Evolutionary conservation across 768 basidiomycete genomes (phyloP).

Genomic region (Serendipita vermifera): DNA sequence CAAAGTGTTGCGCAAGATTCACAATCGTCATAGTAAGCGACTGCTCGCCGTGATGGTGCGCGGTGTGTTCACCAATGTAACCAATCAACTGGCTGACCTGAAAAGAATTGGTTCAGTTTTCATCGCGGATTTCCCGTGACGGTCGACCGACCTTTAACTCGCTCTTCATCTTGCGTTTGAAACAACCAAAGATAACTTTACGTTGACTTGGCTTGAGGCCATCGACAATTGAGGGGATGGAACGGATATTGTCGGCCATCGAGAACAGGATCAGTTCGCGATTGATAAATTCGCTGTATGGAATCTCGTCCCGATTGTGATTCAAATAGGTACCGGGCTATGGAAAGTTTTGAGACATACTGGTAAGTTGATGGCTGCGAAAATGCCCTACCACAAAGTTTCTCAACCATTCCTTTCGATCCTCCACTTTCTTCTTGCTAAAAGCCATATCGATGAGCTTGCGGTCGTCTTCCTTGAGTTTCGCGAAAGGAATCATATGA

Average conservation of each 20-base stretch:
- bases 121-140: too few relatives aligned
- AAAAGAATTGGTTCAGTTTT: not conserved
- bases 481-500: constrained; percentile 87
- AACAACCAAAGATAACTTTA: constrained; percentile 92
- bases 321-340: constrained; percentile 91
- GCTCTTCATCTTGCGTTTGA: constrained; percentile 83
- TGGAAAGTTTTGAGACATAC: not conserved
- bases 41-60: constrained; percentile 93
- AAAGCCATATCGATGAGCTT: constrained; percentile 93
- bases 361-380: not conserved
- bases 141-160: constrained; percentile 64
- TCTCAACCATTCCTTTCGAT: constrained; percentile 95
- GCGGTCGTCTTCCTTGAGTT: constrained; percentile 67
- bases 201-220: constrained; percentile 96
- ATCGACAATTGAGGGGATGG: constrained; percentile 87
- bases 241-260: constrained; percentile 98
- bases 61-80: constrained; percentile 85
- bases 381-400: constrained; percentile 57
- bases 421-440: constrained; percentile 98
- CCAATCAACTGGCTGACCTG: constrained; percentile 91
- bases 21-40: constrained; percentile 83
- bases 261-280: constrained; percentile 96
- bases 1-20: constrained; percentile 84
- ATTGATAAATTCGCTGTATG: constrained; percentile 92
- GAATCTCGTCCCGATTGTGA: constrained; percentile 74